Base-by-base conservation (phyloP, 345 rosid genomes). In the Eucalyptus regnans region DNA sequence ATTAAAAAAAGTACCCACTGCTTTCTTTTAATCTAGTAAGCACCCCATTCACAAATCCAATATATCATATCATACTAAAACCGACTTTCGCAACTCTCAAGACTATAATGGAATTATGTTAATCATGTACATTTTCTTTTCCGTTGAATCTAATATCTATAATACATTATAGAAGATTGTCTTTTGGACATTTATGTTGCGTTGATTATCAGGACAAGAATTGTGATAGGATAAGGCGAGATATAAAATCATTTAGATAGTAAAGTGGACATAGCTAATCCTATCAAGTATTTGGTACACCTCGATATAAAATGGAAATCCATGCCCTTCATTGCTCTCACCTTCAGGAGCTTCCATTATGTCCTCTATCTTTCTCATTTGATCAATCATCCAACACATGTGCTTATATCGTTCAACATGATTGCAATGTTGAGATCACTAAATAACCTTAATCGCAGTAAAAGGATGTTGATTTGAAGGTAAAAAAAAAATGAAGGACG, bases 141-240 rank as follows among this genome's bases (percentile, higher is more conserved):
- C 1, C 4, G 6, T 56, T 4, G 62, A 56, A 56, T 56, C 29
- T 56, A 56, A 56, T 56, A 22, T 56, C 13, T 56, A 23, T 56
- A 9, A 56, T 2, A 56, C 0, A 0, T 56, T 23, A 56, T 2
- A 0, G 4, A 23, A 56, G 62, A 56, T 0, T 23, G 3, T 22
- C 13, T 22, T 56, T 56, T 56, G 62, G 62, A 56, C 13, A 23
- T 56, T 56, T 23, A 56, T 56, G 62, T 56, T 56, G 13, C 29
- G 10, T 56, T 56, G 29, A 1, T 56, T 22, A 10, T 22, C 5
- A 23, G 12, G 29, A 23, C 13, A 23, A 56, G 6, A 56, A 23
- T 23, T 56, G 12, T 9, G 6, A 23, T 56, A 9, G 62, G 1
- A 56, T 56, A 23, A 56, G 29, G 3, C 1, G 8, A 12, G 62